These are phyloP conservation scores for Thymus quinquecostatus DNA, from an alignment of 257 asterid genomes.

Conservation along the genomic window DNA sequence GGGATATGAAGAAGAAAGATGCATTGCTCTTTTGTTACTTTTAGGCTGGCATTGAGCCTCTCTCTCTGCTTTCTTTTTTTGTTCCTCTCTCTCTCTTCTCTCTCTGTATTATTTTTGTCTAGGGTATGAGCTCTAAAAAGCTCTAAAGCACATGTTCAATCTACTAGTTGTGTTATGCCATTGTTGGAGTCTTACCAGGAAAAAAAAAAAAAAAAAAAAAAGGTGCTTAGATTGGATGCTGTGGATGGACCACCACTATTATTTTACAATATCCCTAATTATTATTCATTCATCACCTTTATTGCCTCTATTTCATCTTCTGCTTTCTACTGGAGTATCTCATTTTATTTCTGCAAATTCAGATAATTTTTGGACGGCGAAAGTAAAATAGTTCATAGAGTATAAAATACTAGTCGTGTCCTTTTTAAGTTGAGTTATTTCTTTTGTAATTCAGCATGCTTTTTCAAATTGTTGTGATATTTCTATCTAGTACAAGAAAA, in stretches of 20 bases:
- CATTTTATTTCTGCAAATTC: slow-evolving; percentile 8
- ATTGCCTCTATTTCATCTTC: neutral
- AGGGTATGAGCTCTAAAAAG: slow-evolving; percentile 17
- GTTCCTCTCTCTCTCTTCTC: slow-evolving; percentile 10
- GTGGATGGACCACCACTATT: slow-evolving; percentile 35
- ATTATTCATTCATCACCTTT: slow-evolving; percentile 11
- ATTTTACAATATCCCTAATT: neutral
- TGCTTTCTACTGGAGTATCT: neutral
- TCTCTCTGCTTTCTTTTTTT: neutral
- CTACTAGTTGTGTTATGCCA: neutral
- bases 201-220: neutral
- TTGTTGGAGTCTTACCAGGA: neutral
- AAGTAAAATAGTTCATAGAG: no score
- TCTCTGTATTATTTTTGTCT: slow-evolving; percentile 29
- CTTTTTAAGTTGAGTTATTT: no score
- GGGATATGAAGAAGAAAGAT: slow-evolving; percentile 32
- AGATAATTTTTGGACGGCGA: neutral
- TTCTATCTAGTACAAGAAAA: no score
- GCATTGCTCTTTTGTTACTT: slow-evolving; percentile 36
- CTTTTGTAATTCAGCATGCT: no score
- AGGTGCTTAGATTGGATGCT: slow-evolving; percentile 30
- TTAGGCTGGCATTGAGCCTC: slow-evolving; percentile 39
- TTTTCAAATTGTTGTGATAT: no score
- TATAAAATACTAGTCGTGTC: no score
- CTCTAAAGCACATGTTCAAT: slow-evolving; percentile 37